Base-by-base conservation (phyloP, 2,329 filamentous ascomycete species). In the Trichophyton verrucosum region DNA sequence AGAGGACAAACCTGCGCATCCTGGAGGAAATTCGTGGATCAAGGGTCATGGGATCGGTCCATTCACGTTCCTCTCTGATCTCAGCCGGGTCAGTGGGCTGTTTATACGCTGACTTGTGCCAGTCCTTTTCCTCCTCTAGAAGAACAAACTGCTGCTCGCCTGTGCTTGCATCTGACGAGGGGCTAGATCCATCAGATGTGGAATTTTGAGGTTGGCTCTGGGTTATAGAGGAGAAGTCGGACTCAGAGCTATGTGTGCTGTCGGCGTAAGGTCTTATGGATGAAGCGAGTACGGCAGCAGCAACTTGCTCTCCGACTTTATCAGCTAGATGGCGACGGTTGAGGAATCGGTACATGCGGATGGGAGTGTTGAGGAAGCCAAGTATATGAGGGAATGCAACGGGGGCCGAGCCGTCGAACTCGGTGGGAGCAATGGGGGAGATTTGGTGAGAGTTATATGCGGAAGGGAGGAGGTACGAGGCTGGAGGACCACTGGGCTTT, bases 351-450 rank as follows among this genome's bases (percentile, higher is more conserved):
- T 87, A 88, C 63, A 97, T 80, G 63, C 94, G 86, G 65, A 86
- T 87, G 0, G 91, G 88, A 2, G 92, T 96, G 76, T 94, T 92
- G 64, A 88, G 78, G 78, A 99, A 95, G 63, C 94, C 94, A 33
- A 99, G 86, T 62, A 96, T 82, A 72, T 97, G 92, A 0, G 92
- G 92, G 73, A 95, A 88, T 47, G 83, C 79, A 62, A 99, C 81
- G 13, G 87, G 80, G 24, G 82, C 78, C 4, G 87, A 85, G 49
- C 90, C 90, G 42, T 86, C 82, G 69, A 99, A 84, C 62, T 86
- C 82, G 64, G 78, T 70, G 2, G 92, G 92, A 49, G 87, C 82
- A 51, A 81, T 78, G 33, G 79, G 71, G 0, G 91, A 86, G 58
- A 91, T 79, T 24, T 76, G 69, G 46, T 87, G 83, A 42, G 82